Base-by-base conservation (phyloP, 2,329 filamentous ascomycete genomes). In the Lachnellula subtilissima region DNA sequence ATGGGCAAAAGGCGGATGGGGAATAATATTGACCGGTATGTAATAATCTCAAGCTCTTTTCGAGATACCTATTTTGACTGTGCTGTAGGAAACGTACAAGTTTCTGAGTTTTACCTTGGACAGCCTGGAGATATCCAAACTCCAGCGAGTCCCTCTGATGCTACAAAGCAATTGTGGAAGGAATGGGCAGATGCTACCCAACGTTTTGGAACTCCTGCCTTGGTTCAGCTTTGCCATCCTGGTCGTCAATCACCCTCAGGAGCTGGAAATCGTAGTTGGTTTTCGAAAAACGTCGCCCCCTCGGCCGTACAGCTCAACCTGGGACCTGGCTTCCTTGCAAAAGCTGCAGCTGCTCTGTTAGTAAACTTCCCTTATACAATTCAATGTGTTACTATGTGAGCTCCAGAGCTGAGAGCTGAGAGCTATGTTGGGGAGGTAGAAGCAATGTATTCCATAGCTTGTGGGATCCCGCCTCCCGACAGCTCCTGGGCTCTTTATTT, bases 1-100 rank as follows among this genome's bases (percentile, higher is more conserved):
- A 60, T 86, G 82, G 83, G 76, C 76, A 0, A 68, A 75, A 8
- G 78, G 78, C 3, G 75, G 73, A n/a, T 82, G 78, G 78, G 80
- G 79, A 1, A 65, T 80, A 60, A 60, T 82, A 12, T 51, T 81
- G n/a, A 80, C 79, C 0, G 75, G 73, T 70, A 55, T 51, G 25
- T 22, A 32, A 23, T 3, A 17, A 45, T 14, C 19, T 11, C 22
- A 22, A 5, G 15, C 12, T 45, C 15, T 45, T 23, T 5, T 11
- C 14, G 19, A 45, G n/a, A 14, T 17, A 5, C 7, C 5, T 6
- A 12, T 22, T 45, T 19, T 45, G 11, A 45, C 42, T 17, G 15
- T 12, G 12, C 12, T 22, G 5, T 19, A 70, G 76, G 77, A 56
- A 78, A 79, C 53, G 75, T 80, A 0, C 70, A 75, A 39, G 69